Base-by-base conservation (phyloP, 2,329 filamentous ascomycete genomes). In the Nemania diffusa region DNA sequence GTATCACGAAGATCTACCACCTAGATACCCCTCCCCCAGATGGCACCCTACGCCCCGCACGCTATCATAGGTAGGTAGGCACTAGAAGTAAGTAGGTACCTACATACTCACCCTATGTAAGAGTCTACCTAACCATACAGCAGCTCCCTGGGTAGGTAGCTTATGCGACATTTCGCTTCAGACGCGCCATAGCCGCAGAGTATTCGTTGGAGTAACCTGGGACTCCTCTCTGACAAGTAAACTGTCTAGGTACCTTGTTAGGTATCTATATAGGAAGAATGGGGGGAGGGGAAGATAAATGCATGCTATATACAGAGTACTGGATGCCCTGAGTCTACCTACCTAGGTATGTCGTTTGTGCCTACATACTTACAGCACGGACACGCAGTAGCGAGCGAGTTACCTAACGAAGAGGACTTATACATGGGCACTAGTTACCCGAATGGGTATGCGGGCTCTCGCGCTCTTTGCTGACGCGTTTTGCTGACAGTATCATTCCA, bases 101-200 rank as follows among this genome's bases (percentile, higher is more conserved):
- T n/a, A n/a, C n/a, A n/a, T n/a, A n/a, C n/a, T n/a, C n/a, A n/a
- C n/a, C n/a, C n/a, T n/a, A n/a, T n/a, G n/a, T n/a, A n/a, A n/a
- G n/a, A n/a, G n/a, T n/a, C n/a, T 15, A 37, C 56, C 34, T 40
- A 34, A 42, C 11, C 13, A 44, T 58, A 24, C 15, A 7, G 20
- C 29, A 32, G 37, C 20, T 52, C 27, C 5, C 29, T 57, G 24
- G 24, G 56, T 60, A 37, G 56, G 57, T 57, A 58, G 57, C 60
- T 62, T 40, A 63, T 65, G 62, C 55, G 50, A 67, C 42, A 42
- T 62, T 57, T 65, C 58, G 62, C 60, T 60, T 22, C 40, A 56
- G 65, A 53, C 42, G 62, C 69, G 69, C 69, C 56, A 53, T 61
- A 62, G 29, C 69, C 69, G 69, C 67, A 56, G 60, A 62, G 59